Evolutionary conservation across 106 monocot genomes (phyloP).

Genomic region (Cymbidium sinense): DNA sequence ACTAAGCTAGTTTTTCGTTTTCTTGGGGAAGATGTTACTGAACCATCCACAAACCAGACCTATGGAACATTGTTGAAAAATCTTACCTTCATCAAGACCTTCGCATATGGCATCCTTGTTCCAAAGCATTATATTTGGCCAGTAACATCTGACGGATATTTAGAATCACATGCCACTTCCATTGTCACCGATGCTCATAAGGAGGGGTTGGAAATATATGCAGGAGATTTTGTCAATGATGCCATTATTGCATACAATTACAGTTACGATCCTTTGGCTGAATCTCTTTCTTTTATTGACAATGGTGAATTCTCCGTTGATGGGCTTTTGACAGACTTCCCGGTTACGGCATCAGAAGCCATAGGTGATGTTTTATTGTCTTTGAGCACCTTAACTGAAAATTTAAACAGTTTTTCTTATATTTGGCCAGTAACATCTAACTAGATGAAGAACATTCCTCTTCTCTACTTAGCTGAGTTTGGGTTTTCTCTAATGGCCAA

Average conservation of each 20-base stretch:
- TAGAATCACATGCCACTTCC: slow-evolving; percentile 36
- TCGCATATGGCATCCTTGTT: slow-evolving; percentile 81
- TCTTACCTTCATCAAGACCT: slow-evolving; percentile 72
- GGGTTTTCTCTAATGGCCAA: background rate
- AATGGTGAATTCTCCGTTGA: slow-evolving; percentile 82
- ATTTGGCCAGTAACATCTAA: no score
- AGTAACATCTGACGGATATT: slow-evolving; percentile 42
- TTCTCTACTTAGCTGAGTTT: background rate
- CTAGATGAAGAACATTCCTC: background rate
- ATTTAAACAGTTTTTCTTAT: background rate
- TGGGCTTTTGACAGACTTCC: slow-evolving; percentile 70
- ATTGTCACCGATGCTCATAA: slow-evolving; percentile 77
- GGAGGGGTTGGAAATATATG: slow-evolving; percentile 72
- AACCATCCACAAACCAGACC: slow-evolving; percentile 70
- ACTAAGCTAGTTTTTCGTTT: slow-evolving; percentile 78
- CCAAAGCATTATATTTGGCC: slow-evolving; percentile 91
- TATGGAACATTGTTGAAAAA: slow-evolving; percentile 63
- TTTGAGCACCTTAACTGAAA: background rate
- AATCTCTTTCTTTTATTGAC: slow-evolving; percentile 54
- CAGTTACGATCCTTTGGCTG: slow-evolving; percentile 76
- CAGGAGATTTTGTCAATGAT: slow-evolving; percentile 76
- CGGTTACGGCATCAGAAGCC: slow-evolving; percentile 70
- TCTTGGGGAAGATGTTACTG: slow-evolving; percentile 28
- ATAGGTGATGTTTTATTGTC: slow-evolving; percentile 49
- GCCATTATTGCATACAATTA: slow-evolving; percentile 60